Percentiles rank a stretch among this genome's conserved stretches.
These are phyloP conservation scores for Bothriochloa decipiens DNA, from an alignment of 176 grass and related monocot species.

Conservation along the genomic window DNA sequence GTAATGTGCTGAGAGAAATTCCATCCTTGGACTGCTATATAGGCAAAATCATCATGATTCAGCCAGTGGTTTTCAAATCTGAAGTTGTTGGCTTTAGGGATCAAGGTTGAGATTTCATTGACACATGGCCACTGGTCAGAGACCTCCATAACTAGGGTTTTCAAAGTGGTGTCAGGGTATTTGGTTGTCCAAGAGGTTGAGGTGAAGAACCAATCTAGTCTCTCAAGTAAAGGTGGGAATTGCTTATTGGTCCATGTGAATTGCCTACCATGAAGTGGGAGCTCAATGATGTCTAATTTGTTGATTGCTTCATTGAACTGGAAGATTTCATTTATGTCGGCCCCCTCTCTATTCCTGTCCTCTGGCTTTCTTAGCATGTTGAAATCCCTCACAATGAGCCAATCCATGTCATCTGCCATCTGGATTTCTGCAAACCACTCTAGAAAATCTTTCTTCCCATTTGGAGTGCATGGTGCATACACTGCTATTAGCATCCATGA, in stretches of 20 bases:
- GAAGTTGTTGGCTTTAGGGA: accelerated
- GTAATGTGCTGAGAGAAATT: accelerated
- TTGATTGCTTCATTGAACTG: neutral
- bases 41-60: no score
- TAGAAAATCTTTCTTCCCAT: neutral
- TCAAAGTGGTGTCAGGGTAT: accelerated
- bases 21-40: no score
- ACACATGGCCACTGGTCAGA: neutral
- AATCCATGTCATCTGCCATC: accelerated
- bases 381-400: neutral
- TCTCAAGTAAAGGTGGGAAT: accelerated
- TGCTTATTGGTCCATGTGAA: neutral
- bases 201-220: neutral
- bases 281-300: accelerated
- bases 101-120: accelerated
- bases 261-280: neutral
- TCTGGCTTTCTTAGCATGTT: neutral
- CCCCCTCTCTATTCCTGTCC: neutral
- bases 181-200: neutral
- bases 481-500: neutral
- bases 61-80: neutral
- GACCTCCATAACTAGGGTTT: neutral
- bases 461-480: neutral
- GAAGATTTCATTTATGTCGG: neutral
- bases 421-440: neutral